Evolutionary conservation across 192 early-diverging fungal species (phyloP).

Genomic region (Chytriomyces hyalinus): DNA sequence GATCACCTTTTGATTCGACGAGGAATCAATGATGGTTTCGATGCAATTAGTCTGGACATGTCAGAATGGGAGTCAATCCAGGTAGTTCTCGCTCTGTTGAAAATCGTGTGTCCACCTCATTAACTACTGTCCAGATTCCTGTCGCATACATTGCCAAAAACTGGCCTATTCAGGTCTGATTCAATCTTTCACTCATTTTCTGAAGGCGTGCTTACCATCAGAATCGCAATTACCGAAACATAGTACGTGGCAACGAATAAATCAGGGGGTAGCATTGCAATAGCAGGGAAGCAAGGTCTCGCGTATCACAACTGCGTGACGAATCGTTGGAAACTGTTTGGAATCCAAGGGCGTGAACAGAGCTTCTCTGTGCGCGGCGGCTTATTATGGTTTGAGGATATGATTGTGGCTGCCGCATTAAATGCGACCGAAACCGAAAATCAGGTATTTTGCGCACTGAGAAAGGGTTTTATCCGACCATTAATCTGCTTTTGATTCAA

Average conservation of each 20-base stretch:
- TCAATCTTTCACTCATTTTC: background rate
- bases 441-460: slow-evolving; percentile 37
- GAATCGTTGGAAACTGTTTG: slow-evolving; percentile 88
- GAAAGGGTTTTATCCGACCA: slow-evolving; percentile 14
- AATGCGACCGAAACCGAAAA: slow-evolving; percentile 40
- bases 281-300: slow-evolving; percentile 85
- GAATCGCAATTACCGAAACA: background rate
- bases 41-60: slow-evolving; percentile 69
- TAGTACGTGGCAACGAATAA: slow-evolving; percentile 71
- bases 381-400: slow-evolving; percentile 72
- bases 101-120: background rate
- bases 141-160: slow-evolving; percentile 75
- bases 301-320: slow-evolving; percentile 75
- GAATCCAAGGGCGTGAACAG: slow-evolving; percentile 81
- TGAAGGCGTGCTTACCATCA: background rate
- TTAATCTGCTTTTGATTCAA: background rate
- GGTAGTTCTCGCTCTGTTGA: slow-evolving; percentile 46
- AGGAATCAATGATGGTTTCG: slow-evolving; percentile 66
- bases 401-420: slow-evolving; percentile 72
- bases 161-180: slow-evolving; percentile 79
- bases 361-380: slow-evolving; percentile 73
- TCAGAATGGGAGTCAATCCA: slow-evolving; percentile 76
- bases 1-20: slow-evolving; percentile 72
- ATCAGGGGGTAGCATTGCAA: slow-evolving; percentile 76
- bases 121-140: slow-evolving; percentile 56